A percentile compares a stretch with the other conserved stretches of the same genome.
Conservation (phyloP, 306 rosid species). For the Gynostemma pentaphyllum region DNA sequence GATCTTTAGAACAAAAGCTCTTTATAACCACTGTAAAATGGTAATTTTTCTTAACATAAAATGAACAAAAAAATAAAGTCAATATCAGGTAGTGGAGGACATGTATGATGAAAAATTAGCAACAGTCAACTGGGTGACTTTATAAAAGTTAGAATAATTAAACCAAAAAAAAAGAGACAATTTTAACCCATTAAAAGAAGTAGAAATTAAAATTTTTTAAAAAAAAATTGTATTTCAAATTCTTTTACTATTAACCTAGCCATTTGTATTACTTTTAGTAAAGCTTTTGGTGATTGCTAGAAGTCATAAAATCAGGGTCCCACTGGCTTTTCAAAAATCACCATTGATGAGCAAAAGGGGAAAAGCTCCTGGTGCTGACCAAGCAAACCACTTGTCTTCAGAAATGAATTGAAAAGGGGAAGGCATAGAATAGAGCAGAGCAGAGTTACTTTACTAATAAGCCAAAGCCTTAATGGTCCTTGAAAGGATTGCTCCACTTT, state of each 20-base stretch:
- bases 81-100: neutral
- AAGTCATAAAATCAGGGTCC: neutral
- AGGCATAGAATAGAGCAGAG: slow-evolving; percentile 4
- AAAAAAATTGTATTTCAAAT: neutral
- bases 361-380: slow-evolving; percentile 1
- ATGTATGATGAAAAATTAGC: neutral
- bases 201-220: neutral
- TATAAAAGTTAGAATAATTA: neutral
- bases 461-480: slow-evolving; percentile 9
- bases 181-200: slow-evolving; percentile 8
- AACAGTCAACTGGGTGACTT: slow-evolving; percentile 8
- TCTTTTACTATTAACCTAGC: slow-evolving; percentile 7
- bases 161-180: neutral
- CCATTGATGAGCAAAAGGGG: neutral
- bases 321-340: slow-evolving; percentile 10
- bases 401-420: slow-evolving; percentile 8
- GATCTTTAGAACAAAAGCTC: neutral
- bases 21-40: neutral
- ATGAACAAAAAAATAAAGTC: slow-evolving; percentile 2
- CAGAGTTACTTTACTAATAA: slow-evolving; percentile 10
- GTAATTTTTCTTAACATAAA: neutral
- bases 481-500: slow-evolving; percentile 14
- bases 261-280: neutral
- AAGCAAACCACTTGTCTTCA: slow-evolving; percentile 9
- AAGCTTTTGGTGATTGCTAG: neutral